Conservation (phyloP, 192 early-diverging fungal species). For the Allomyces arbusculus region DNA sequence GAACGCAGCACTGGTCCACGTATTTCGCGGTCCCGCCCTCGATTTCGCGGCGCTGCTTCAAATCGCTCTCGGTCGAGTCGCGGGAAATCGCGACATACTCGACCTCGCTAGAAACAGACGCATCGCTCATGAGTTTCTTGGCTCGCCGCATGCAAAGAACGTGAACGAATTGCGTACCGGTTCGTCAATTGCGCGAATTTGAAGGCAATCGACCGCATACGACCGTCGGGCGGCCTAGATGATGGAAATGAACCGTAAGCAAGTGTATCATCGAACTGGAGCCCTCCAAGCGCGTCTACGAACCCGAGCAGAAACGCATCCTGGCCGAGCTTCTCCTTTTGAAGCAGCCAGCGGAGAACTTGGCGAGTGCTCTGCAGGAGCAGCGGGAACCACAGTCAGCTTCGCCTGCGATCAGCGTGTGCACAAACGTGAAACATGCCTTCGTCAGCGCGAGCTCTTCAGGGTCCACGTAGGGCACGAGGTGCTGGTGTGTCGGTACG, state of each 20-base stretch:
- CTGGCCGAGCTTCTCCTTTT: constrained; percentile 58
- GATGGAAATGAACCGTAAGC: not conserved
- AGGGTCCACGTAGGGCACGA: not conserved
- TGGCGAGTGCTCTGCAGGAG: not conserved
- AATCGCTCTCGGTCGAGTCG: constrained; percentile 55
- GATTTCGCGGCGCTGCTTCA: constrained; percentile 65
- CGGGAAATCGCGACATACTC: constrained; percentile 54
- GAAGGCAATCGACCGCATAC: constrained; percentile 41
- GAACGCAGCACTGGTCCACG: constrained; percentile 35
- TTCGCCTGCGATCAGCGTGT: not conserved
- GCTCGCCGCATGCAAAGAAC: not conserved
- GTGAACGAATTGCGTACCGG: constrained; percentile 3
- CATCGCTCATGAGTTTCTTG: not conserved
- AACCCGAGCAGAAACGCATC: constrained; percentile 63
- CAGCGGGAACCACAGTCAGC: no score
- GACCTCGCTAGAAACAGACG: constrained; percentile 25
- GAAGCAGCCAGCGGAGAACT: constrained; percentile 52
- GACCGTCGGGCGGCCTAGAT: constrained; percentile 36
- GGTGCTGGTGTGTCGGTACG: not conserved
- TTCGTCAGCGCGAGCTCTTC: not conserved
- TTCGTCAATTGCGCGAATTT: constrained; percentile 49
- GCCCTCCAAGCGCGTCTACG: not conserved
- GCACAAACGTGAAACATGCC: not conserved
- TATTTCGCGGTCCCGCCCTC: constrained; percentile 34
- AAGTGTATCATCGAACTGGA: not conserved